Evolutionary conservation across 1,284 basidiomycete species (phyloP), one percentile per base, ranked within the genome.

Genomic region (Cryptococcus wingfieldii): DNA sequence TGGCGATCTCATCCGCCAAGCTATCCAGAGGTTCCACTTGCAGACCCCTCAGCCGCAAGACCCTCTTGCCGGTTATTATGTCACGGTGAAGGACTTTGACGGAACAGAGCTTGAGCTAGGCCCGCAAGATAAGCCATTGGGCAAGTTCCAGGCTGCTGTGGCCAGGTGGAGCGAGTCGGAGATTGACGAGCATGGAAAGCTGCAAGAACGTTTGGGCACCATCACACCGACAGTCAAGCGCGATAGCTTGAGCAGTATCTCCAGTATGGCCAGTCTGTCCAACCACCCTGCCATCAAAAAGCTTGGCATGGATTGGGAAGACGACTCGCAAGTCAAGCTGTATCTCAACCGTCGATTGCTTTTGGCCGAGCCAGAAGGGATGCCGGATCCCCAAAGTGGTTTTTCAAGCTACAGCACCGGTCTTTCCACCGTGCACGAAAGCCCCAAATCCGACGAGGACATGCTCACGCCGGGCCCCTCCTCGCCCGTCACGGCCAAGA

Each of bases 281-380:
- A 86, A 89, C 81, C 89, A 96, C 69, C 93, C 94, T 10, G 92
- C 94, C 16, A 98, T 97, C 76, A 86, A 86, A 65, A 89, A 90
- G 66, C 78, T 97, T 38, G 85, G 89, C 37, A 92, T 94, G 89
- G 95, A 98, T 73, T 98, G 94, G 71, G 90, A 89, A 52, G 95
- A 98, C 63, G 94, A 98, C 70, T 92, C 91, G 10, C 86, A 88
- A 0, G 94, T 98, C 77, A 98, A 97, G 76, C 90, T 98, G 74
- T 98, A 95, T 77, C 77, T 98, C 62, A 91, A 95, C 69, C 81
- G 79, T 23, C 64, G 70, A 67, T 77, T 44, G 63, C 60, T 8
- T 8, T 3, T 9, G 34, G 18, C 16, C 25, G 27, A 51, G 39
- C 19, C n/a, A 16, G 34, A 45, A 13, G 59, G 59, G 13, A 58